Base-by-base conservation (phyloP, 768 basidiomycete species). In the Psilocybe sp. region DNA sequence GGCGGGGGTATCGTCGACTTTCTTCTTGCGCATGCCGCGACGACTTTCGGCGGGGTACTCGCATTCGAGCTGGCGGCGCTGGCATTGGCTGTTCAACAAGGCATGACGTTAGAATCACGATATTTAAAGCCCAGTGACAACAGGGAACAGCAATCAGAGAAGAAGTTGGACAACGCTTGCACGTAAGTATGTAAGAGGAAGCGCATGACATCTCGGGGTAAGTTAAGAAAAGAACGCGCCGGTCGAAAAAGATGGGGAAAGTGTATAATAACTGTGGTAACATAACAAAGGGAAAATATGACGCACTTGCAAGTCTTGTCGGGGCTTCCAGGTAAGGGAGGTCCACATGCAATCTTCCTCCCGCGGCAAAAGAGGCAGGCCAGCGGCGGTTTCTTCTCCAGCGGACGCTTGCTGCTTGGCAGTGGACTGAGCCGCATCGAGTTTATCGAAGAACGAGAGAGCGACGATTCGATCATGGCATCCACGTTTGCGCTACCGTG, bases 11-110 rank as follows among this genome's bases (percentile, higher is more conserved):
- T 50, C 56, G 34, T 50, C 45, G 1, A 60, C 19, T 52, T 74
- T 78, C 62, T 75, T 78, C 65, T 75, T 79, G 44, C 83, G 75
- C 76, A 85, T 80, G 9, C 87, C 87, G 14, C 87, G 76, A 33
- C 84, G 74, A 57, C 85, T 87, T 64, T 85, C 84, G 5, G 72
- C 65, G 1, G 87, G 87, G 56, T 86, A 89, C 59, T 84, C 84
- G 63, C 87, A 89, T 49, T 73, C 78, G 42, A 88, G 77, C 28
- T 79, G 78, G 19, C 87, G 81, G 37, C 85, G 76, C 44, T 79
- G 79, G 60, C 87, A 89, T 71, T 89, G 87, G 64, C 87, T 89
- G 62, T 43, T 10, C 12, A 18, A 4, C 7, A 1, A 11, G 34
- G 34, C 33, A 39, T 23, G 13, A 44, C 13, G n/a, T 13, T 4